Base-by-base conservation (phyloP, 2,329 filamentous ascomycete genomes). In the Aspergillus uvarum region DNA sequence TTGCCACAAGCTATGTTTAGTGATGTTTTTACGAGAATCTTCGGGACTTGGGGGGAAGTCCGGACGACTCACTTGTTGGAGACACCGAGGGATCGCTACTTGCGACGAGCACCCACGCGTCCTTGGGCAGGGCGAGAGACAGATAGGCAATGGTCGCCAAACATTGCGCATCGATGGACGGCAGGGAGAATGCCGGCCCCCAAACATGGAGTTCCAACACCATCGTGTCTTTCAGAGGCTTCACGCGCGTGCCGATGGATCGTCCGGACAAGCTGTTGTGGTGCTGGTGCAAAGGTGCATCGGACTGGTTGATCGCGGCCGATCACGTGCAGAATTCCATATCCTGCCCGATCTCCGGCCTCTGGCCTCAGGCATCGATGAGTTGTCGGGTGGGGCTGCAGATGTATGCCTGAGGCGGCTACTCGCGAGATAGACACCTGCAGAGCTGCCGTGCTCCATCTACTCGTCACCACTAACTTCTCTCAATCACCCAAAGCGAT, bases 121-220 rank as follows among this genome's bases (percentile, higher is more conserved):
- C 74, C 59, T 77, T 73, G 38, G 85, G 83, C 24, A 91, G 79
- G 59, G 83, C 83, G 68, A 86, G 81, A 62, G 86, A 84, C 59
- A 96, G 82, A 73, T 93, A 93, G 56, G 90, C 87, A 66, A 96
- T 87, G 48, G 89, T 83, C 29, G 93, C 93, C 62, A 96, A 85
- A 73, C 93, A 98, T 80, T 96, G 91, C 50, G 94, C 83, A 71
- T 98, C 93, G 69, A 98, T 89, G 48, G 95, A 98, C 14, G 94
- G 89, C 49, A 97, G 85, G 47, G 87, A 88, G 75, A 96, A 96
- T 47, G 91, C 93, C 57, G 92, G 88, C 53, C 93, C 93, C 89
- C 93, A 96, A 71, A 96, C 85, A 77, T 96, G 90, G 61, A 99
- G 85, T 78, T 94, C 86, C 52, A 92, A 78, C 64, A 86, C 81